Base-by-base conservation (phyloP, 345 rosid species). In the Rubroshorea leprosula region DNA sequence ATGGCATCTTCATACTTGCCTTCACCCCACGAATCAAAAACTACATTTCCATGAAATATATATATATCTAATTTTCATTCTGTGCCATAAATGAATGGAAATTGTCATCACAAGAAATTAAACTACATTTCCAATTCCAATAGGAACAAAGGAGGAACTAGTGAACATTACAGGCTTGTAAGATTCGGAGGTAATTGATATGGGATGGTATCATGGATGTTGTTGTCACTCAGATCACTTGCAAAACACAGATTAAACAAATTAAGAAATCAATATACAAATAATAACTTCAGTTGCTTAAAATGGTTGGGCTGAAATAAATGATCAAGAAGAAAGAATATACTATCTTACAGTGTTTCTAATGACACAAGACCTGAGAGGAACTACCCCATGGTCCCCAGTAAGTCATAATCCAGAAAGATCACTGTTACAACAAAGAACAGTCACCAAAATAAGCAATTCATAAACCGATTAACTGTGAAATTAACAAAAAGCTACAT, bases 151-250 rank as follows among this genome's bases (percentile, higher is more conserved):
- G 48, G 62, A 51, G 31, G n/a, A 18, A 51, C 56, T 23, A 23
- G 26, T 29, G n/a, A 70, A 49, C 68, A 65, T 83, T 94, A 94
- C 99, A 90, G 64, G 89, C 82, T 83, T 12, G 99, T 87, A 76
- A 94, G 89, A 77, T 90, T 94, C 5, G 93, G 95, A 2, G 99
- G 99, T 62, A 94, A 58, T 69, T 94, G 99, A 67, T 87, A 94
- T 15, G 99, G 97, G 58, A 94, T 75, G 64, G 83, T 61, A 21
- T 90, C 97, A 21, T 84, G 95, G 56, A 94, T 74, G 78, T 51
- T 77, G 82, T 94, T 94, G 62, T 83, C 77, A 60, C 96, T 94
- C 69, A 94, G 66, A 79, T 94, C 99, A 64, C 99, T 94, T 61
- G 10, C n/a, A 44, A 59, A 65, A 61, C 50, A 29, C 43, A 14